These are phyloP conservation scores for Phyllostachys edulis DNA, from an alignment of 176 grass and related monocot species.

Conservation along the genomic window DNA sequence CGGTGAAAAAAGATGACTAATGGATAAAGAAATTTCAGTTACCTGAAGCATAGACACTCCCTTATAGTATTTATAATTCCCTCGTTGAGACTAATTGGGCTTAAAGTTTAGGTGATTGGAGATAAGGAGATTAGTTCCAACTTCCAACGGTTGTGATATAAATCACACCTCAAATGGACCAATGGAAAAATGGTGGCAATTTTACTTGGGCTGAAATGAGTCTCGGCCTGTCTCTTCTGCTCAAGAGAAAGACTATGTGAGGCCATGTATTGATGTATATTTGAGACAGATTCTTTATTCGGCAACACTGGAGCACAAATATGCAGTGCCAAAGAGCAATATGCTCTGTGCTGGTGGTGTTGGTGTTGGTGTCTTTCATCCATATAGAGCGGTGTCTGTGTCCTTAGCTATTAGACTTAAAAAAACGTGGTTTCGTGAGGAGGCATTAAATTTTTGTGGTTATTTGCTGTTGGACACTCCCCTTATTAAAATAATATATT, in stretches of 20 bases:
- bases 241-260: neutral
- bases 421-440: too few relatives aligned
- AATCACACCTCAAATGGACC: neutral
- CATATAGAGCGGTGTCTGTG: neutral
- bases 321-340: neutral
- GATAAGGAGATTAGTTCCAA: neutral
- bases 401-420: too few relatives aligned
- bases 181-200: neutral
- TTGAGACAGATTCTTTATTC: neutral
- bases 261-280: neutral
- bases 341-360: neutral
- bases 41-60: too few relatives aligned
- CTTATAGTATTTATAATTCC: neutral
- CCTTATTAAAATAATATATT: too few relatives aligned
- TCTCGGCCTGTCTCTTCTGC: neutral
- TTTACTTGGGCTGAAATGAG: neutral
- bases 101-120: neutral
- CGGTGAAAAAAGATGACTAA: too few relatives aligned
- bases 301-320: neutral
- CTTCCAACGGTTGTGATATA: neutral
- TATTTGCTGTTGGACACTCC: too few relatives aligned
- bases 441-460: too few relatives aligned
- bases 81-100: neutral
- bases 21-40: too few relatives aligned
- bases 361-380: neutral